Evolutionary conservation across 306 rosid species (phyloP), one percentile per base, ranked within the genome.

Genomic region (Sphenostylis stenocarpa): DNA sequence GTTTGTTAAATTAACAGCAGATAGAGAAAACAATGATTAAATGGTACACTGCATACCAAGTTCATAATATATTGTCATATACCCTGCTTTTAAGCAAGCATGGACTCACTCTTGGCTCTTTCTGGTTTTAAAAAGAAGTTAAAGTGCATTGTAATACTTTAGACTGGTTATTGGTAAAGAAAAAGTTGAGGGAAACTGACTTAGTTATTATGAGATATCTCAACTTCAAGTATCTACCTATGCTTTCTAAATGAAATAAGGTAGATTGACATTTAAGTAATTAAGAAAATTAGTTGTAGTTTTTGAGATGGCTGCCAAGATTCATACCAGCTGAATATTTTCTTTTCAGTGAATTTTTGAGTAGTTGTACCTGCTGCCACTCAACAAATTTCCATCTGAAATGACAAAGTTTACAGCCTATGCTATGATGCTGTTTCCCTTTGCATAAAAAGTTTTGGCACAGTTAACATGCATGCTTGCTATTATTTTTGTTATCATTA

Each of bases 361-460:
- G 24, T 24, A 53, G 23, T 16, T 72, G 38, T 38, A 38, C 66
- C 11, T 39, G 19, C 77, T 41, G 41, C 69, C 69, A 43, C 20
- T 43, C 58, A 41, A 72, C 43, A 7, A 57, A 24, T 74, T 26
- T 44, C 12, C 21, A 2, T 43, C 43, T 45, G 70, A 13, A 19
- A 31, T 31, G 34, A 31, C 17, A 19, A 48, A 12, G 23, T 38
- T 19, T 29, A 31, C 45, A 31, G 63, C 48, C 39, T 38, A 26
- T 58, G 62, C 41, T 47, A 62, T 73, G 45, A 62, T 73, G 45
- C 28, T 15, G 2, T 41, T 73, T 60, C 78, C 21, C 19, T 47
- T 14, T 48, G 12, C 6, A 7, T 21, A 34, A 47, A 45, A 61
- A 19, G 10, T 39, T 45, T 33, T 62, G 63, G 39, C 9, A 19